Base-by-base conservation (phyloP, 805 yeast species). In the Sugiyamaella mastotermitis region DNA sequence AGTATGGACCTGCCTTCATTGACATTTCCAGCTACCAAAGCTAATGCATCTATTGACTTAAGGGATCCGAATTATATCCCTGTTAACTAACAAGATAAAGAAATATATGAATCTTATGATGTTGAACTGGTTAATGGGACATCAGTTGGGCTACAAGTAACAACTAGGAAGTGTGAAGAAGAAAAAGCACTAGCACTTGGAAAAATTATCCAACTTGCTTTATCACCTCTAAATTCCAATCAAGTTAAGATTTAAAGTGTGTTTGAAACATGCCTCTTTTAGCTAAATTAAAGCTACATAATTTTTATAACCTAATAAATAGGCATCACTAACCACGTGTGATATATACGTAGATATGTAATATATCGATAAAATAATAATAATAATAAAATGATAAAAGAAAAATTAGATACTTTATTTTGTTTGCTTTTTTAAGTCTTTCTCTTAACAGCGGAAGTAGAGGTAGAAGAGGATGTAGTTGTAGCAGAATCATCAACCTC, bases 141-240 rank as follows among this genome's bases (percentile, higher is more conserved):
- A 49, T 80, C 82, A 0, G 74, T 78, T 3, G 64, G 70, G 3
- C 46, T 77, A 8, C 85, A 79, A 52, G 45, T 79, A 17, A 67
- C 74, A 13, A 69, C 78, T 22, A 64, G 71, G 38, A 64, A 78
- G 38, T 71, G 68, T 42, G 71, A 76, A 42, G 86, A 79, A 50
- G 85, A 79, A 49, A 71, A 72, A 49, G 68, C 69, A 3, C 52
- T 76, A 21, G 65, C 40, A 20, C 51, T 70, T 44, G 46, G 44
- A 6, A 42, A 36, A 57, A 37, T 42, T 4, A 35, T 42, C 17
- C 17, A 15, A 10, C 13, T 16, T 7, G 41, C 43, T 3, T 20
- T 42, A n/a, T n/a, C n/a, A n/a, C 4, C 14, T 29, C n/a, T n/a
- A n/a, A n/a, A n/a, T n/a, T n/a, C n/a, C n/a, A n/a, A n/a, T n/a